A percentile compares a stretch with the other conserved stretches of the same genome.
phyloP scores from a whole-genome alignment of 179 eudicot species.

The Patellifolia procumbens region DNA sequence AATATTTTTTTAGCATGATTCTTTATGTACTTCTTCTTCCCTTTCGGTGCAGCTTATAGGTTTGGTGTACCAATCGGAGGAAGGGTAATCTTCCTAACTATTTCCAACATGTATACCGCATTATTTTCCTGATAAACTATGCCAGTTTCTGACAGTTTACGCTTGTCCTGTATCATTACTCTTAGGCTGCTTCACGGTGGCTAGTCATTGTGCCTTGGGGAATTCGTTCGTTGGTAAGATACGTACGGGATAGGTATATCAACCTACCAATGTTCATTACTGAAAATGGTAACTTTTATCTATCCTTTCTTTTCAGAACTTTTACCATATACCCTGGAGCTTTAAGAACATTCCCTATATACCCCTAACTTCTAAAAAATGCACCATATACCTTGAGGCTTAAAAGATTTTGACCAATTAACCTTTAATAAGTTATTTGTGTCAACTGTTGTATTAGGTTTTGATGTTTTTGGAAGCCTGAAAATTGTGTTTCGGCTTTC shows the following conservation, averaged over 20 bases:
- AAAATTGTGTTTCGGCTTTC: no score
- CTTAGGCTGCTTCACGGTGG: constrained; percentile 89
- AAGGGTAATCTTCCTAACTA: constrained; percentile 43
- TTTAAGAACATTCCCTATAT: no score
- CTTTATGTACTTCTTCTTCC: neutral
- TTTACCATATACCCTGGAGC: no score
- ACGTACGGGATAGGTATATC: constrained; percentile 66
- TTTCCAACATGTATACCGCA: constrained; percentile 7
- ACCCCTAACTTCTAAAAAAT: no score
- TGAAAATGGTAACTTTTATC: constrained; percentile 63
- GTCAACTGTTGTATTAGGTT: no score
- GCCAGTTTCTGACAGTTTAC: neutral
- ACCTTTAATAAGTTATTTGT: no score
- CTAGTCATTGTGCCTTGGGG: constrained; percentile 97
- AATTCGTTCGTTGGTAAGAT: constrained; percentile 55
- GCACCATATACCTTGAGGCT: no score
- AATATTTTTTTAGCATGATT: neutral
- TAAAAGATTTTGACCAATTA: no score
- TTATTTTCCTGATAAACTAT: neutral
- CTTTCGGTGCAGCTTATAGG: constrained; percentile 52
- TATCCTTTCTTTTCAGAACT: no score
- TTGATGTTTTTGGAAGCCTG: no score
- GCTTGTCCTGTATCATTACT: neutral
- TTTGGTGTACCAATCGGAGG: constrained; percentile 84
- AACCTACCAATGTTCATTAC: constrained; percentile 75